A percentile compares a stretch with the other conserved stretches of the same genome.
Evolutionary conservation across 1,139 yeast genomes (phyloP).

Genomic region (Magnusiomyces magnusii): DNA sequence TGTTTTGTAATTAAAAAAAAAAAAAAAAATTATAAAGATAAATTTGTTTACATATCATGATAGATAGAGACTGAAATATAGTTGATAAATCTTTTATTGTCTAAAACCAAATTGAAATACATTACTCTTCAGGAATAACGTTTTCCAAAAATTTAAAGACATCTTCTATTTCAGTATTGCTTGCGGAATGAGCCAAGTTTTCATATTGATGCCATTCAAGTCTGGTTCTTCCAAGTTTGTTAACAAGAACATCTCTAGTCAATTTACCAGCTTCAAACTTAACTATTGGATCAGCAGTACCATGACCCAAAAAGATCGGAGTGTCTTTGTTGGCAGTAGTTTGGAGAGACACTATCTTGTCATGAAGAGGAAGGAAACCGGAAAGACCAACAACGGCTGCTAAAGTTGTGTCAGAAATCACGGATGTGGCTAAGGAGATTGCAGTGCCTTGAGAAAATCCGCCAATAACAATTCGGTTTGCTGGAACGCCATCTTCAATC

Average conservation of each 20-base stretch:
- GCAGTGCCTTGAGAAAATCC: constrained; percentile 98
- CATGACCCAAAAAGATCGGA: constrained; percentile 87
- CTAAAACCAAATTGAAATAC: not conserved
- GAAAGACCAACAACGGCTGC: constrained; percentile 77
- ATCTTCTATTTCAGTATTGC: constrained; percentile 58
- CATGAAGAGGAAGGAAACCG: constrained; percentile 61
- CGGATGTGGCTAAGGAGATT: constrained; percentile 48
- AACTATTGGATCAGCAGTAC: constrained; percentile 66
- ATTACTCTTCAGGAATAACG: constrained; percentile 22
- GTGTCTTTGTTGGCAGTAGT: constrained; percentile 47
- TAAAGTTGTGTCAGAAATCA: constrained; percentile 44
- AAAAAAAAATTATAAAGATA: too few relatives aligned
- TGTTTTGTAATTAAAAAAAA: too few relatives aligned
- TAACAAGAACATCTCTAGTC: constrained; percentile 34
- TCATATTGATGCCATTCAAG: constrained; percentile 51
- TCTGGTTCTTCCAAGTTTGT: constrained; percentile 48
- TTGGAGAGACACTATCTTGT: constrained; percentile 27
- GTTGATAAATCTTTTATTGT: not conserved
- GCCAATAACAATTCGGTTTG: constrained; percentile 72
- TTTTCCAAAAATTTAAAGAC: constrained; percentile 45
- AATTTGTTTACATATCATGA: too few relatives aligned
- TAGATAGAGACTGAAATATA: too few relatives aligned
- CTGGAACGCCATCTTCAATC: constrained; percentile 52
- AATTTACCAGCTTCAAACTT: constrained; percentile 41
- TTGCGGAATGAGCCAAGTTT: constrained; percentile 61